phyloP scores from a whole-genome alignment of 495 filamentous ascomycete species.

The Daldinia childiae region DNA sequence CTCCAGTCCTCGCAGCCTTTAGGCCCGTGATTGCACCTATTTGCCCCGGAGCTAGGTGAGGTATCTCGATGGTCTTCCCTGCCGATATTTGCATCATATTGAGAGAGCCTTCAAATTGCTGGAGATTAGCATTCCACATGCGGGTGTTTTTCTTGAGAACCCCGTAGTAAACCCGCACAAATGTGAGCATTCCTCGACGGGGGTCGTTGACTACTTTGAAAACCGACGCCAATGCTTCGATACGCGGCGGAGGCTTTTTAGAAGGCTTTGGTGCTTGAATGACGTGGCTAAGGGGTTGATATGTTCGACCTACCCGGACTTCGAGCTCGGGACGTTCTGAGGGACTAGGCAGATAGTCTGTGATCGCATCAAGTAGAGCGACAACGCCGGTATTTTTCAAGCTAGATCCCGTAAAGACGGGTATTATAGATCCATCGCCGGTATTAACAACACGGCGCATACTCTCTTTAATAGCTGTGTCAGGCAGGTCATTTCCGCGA shows the following conservation, averaged over 20 bases:
- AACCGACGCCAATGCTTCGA: slow-evolving; percentile 83
- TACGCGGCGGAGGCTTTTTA: slow-evolving; percentile 59
- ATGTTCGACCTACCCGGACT: slow-evolving; percentile 69
- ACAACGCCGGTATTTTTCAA: slow-evolving; percentile 95
- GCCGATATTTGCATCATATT: slow-evolving; percentile 92
- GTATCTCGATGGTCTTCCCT: slow-evolving; percentile 84
- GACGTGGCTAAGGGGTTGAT: slow-evolving; percentile 62
- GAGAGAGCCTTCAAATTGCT: slow-evolving; percentile 81
- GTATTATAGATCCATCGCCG: slow-evolving; percentile 71
- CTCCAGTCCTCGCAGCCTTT: slow-evolving; percentile 89
- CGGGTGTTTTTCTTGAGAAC: slow-evolving; percentile 73
- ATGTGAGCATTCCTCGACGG: slow-evolving; percentile 87
- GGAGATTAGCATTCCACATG: slow-evolving; percentile 89
- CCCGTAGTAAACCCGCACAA: slow-evolving; percentile 91
- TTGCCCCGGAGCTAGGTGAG: slow-evolving; percentile 81
- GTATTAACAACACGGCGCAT: slow-evolving; percentile 77
- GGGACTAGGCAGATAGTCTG: slow-evolving; percentile 87
- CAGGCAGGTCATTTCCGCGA: slow-evolving; percentile 74
- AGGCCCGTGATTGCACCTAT: slow-evolving; percentile 96
- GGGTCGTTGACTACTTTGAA: slow-evolving; percentile 97
- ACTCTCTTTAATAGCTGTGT: slow-evolving; percentile 71
- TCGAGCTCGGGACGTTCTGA: slow-evolving; percentile 79
- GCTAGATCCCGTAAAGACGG: slow-evolving; percentile 91
- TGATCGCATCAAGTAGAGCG: slow-evolving; percentile 86
- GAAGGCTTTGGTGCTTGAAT: slow-evolving; percentile 55